Conservation (phyloP, 1,139 yeast genomes). For the Protomyces lactucae-debilis region DNA sequence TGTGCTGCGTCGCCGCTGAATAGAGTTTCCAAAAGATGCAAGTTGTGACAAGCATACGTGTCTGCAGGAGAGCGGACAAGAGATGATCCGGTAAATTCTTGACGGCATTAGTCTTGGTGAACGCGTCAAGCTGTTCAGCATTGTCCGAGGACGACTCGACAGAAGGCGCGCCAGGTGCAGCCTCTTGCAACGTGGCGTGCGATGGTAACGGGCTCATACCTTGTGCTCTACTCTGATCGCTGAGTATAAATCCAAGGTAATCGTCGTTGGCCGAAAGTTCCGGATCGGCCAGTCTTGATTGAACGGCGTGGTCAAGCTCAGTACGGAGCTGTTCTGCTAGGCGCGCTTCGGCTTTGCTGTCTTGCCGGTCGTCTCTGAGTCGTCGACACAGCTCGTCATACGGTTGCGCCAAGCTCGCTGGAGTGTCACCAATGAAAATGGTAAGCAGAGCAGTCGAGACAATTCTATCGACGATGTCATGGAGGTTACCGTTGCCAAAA, state of each 20-base stretch:
- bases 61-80: slow-evolving; percentile 2
- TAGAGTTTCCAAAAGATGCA: neutral
- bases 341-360: neutral
- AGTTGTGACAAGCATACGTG: slow-evolving; percentile 12
- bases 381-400: neutral
- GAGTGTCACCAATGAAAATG: neutral
- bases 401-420: too few species aligned
- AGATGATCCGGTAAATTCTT: slow-evolving; percentile 14
- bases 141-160: neutral
- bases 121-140: neutral
- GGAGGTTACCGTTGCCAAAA: neutral
- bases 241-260: neutral
- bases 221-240: neutral
- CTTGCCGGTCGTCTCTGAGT: neutral
- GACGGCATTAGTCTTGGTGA: neutral
- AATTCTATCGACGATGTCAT: slow-evolving; percentile 1
- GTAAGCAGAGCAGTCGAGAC: neutral
- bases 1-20: neutral
- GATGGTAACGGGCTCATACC: neutral
- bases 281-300: neutral
- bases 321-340: neutral
- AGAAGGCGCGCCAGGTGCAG: neutral
- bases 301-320: neutral
- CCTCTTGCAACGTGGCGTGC: neutral
- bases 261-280: neutral